Evolutionary conservation across 371 early-diverging fungal genomes (phyloP), one percentile per base, ranked within the genome.

Genomic region (Mortierella sp.): DNA sequence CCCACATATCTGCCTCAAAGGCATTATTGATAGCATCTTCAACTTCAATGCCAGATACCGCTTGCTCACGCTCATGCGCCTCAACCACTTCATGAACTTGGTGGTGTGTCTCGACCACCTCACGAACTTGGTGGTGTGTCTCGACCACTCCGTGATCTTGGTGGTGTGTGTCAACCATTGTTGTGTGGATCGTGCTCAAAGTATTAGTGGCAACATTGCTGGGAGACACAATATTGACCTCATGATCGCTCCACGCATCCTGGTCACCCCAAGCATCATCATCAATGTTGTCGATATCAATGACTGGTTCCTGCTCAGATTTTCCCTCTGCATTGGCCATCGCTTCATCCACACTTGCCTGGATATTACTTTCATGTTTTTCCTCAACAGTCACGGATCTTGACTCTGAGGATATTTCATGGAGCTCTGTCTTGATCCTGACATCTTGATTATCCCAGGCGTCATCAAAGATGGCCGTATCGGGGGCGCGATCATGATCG

Each of bases 211-310:
- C 8, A 3, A 8, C 59, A 1, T 38, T 38, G 6, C 48, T 48
- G 9, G 40, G 15, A 38, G 59, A 38, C n/a, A 22, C 36, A 13
- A 40, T 59, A 16, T 38, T 38, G 8, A 59, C 43, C 21, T 62
- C 62, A 19, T 62, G 62, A 24, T 65, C 65, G 13, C 55, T 55
- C 65, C 65, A 65, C 24, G 53, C 57, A 55, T 65, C 66, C 28
- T 74, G 75, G 15, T 65, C 69, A 22, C 11, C 64, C 75, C 75
- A 74, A 15, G 69, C 69, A 50, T 74, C 75, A 8, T 69, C 65
- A 19, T 68, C 69, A 40, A 64, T 36, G 33, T 59, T 38, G 19
- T 59, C 38, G 21, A 38, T 59, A 40, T 59, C 36, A 36, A 28
- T 0, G 9, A 9, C 33, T 9, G 33, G 8, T n/a, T 33, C 40